Percentiles rank a stretch among this genome's conserved stretches.
Evolutionary conservation across 2,329 filamentous ascomycete genomes (phyloP).

Genomic region (Fusarium robinianum): DNA sequence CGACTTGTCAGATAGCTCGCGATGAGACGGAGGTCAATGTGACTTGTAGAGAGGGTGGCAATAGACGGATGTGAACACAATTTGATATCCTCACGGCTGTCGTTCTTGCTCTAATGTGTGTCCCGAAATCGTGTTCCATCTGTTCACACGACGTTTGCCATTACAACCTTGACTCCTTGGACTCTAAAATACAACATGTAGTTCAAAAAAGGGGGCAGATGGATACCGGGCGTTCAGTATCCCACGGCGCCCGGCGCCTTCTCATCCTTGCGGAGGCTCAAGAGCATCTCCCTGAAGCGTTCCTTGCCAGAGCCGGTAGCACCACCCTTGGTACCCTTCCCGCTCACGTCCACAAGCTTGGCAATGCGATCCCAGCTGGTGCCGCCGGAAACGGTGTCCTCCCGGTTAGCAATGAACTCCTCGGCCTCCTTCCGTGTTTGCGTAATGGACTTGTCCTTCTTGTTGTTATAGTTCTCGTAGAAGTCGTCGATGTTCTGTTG

Average conservation of each 20-base stretch:
- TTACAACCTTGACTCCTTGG: slow-evolving; percentile 39
- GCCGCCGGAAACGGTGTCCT: slow-evolving; percentile 91
- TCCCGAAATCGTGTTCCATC: slow-evolving; percentile 26
- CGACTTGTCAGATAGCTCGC: slow-evolving; percentile 14
- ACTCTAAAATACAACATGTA: slow-evolving; percentile 38
- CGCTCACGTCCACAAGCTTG: slow-evolving; percentile 95
- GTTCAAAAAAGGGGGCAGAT: slow-evolving; percentile 30
- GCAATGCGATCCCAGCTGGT: slow-evolving; percentile 99
- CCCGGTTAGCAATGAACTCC: slow-evolving; percentile 83
- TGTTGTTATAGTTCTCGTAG: slow-evolving; percentile 99
- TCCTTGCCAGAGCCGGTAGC: slow-evolving; percentile 92
- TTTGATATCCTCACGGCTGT: slow-evolving; percentile 22
- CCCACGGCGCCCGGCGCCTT: slow-evolving; percentile 73
- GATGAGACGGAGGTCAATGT: slow-evolving; percentile 21
- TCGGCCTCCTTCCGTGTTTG: slow-evolving; percentile 92
- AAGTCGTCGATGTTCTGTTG: slow-evolving; percentile 97
- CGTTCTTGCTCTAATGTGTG: slow-evolving; percentile 6
- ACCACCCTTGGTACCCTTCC: slow-evolving; percentile 86
- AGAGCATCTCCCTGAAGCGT: slow-evolving; percentile 87
- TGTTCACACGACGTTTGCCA: slow-evolving; percentile 39
- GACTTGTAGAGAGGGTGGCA: slow-evolving; percentile 35
- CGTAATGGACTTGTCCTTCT: slow-evolving; percentile 90
- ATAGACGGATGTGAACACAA: slow-evolving; percentile 30
- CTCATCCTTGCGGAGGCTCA: slow-evolving; percentile 90
- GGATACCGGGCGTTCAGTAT: too few species aligned